Evolutionary conservation across 1,284 basidiomycete genomes (phyloP).

Genomic region (Ganoderma multipileum): DNA sequence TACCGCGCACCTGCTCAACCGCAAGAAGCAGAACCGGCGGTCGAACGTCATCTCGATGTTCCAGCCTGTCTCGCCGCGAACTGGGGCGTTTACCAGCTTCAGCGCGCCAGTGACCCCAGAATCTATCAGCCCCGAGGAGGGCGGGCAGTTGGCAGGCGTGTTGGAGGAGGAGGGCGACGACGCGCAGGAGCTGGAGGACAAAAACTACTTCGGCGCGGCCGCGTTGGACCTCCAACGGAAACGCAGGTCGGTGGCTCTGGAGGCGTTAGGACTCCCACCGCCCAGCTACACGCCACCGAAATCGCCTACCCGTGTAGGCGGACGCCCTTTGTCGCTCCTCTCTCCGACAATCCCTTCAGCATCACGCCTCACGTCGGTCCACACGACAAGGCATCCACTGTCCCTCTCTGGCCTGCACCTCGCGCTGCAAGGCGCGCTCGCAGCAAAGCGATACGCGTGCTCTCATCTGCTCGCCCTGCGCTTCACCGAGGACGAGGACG

Average conservation of each 20-base stretch:
- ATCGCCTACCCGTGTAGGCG: slow-evolving; percentile 14
- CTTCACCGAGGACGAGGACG: slow-evolving; percentile 64
- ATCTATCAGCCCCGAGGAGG: slow-evolving; percentile 22
- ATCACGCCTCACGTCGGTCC: slow-evolving; percentile 61
- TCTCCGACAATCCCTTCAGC: slow-evolving; percentile 36
- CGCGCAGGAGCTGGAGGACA: slow-evolving; percentile 41
- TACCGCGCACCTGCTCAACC: slow-evolving; percentile 46
- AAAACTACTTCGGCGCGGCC: slow-evolving; percentile 59
- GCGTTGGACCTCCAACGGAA: slow-evolving; percentile 65
- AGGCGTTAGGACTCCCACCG: slow-evolving; percentile 47
- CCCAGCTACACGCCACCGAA: slow-evolving; percentile 34
- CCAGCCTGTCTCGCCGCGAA: slow-evolving; percentile 33
- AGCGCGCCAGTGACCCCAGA: slow-evolving; percentile 61
- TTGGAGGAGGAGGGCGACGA: slow-evolving; percentile 50
- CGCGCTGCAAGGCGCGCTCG: slow-evolving; percentile 66
- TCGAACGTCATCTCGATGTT: slow-evolving; percentile 60
- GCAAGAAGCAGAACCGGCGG: slow-evolving; percentile 56
- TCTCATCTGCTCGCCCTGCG: slow-evolving; percentile 78
- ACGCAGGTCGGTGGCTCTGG: slow-evolving; percentile 56
- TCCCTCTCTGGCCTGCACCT: slow-evolving; percentile 67
- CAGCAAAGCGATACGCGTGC: slow-evolving; percentile 76
- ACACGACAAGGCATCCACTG: slow-evolving; percentile 65
- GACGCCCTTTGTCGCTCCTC: slow-evolving; percentile 31
- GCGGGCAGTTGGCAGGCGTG: slow-evolving; percentile 1
- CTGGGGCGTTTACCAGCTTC: slow-evolving; percentile 31